Conservation (phyloP, 257 asterid species). For the Haberlea rhodopensis region DNA sequence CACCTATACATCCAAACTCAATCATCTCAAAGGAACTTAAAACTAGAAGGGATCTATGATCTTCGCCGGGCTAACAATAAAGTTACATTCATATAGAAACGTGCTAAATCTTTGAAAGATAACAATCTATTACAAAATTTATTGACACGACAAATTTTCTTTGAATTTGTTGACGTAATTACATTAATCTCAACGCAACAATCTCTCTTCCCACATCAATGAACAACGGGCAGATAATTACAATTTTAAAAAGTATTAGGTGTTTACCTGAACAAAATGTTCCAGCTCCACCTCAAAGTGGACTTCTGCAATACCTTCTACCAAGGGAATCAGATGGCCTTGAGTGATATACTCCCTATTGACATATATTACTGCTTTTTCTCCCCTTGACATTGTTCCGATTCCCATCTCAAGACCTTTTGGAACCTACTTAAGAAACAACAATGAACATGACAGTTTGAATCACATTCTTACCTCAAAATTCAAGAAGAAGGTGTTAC, state of each 20-base stretch:
- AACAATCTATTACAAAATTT: not conserved
- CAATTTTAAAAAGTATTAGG: conserved; percentile 12
- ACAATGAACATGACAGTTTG: not conserved
- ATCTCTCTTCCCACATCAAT: not conserved
- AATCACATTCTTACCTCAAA: conserved; percentile 14
- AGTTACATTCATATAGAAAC: conserved; percentile 6
- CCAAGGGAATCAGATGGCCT: conserved; percentile 51
- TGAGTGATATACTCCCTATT: conserved; percentile 52
- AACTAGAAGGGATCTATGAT: conserved; percentile 10
- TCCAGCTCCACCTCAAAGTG: conserved; percentile 91
- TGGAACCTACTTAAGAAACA: conserved; percentile 57
- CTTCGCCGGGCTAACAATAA: conserved; percentile 1
- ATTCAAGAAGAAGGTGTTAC: not conserved
- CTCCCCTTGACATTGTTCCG: conserved; percentile 83
- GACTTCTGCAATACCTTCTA: conserved; percentile 65
- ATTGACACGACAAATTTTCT: conserved; percentile 2
- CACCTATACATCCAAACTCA: conserved; percentile 50
- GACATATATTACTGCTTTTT: conserved; percentile 80
- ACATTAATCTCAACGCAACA: conserved; percentile 4
- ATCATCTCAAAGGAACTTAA: conserved; percentile 24
- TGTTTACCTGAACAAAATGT: conserved; percentile 78
- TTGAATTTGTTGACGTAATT: conserved; percentile 11
- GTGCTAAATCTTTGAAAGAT: not conserved
- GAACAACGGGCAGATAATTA: conserved; percentile 8
- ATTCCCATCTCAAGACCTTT: conserved; percentile 97